A percentile compares a stretch with the other conserved stretches of the same genome.
Evolutionary conservation across 768 basidiomycete genomes (phyloP).

Genomic region (Hortiboletus campestris): DNA sequence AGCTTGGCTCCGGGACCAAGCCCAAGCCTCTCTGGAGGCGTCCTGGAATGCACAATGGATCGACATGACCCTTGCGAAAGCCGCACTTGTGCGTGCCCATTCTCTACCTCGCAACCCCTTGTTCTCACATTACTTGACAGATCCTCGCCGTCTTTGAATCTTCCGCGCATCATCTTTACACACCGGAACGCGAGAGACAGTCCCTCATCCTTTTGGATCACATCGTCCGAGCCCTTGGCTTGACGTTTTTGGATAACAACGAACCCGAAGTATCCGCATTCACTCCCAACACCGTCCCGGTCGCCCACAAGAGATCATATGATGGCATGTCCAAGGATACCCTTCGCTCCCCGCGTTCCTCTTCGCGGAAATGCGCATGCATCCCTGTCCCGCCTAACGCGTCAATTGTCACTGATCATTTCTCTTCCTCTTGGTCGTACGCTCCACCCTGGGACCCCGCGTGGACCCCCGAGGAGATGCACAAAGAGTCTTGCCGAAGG

Average conservation of each 20-base stretch:
- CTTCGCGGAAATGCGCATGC: slow-evolving; percentile 46
- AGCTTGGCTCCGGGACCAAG: slow-evolving; percentile 52
- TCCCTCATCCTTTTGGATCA: slow-evolving; percentile 62
- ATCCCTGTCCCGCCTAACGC: slow-evolving; percentile 37
- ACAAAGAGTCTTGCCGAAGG: slow-evolving; percentile 70
- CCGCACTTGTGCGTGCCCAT: slow-evolving; percentile 54
- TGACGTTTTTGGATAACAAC: slow-evolving; percentile 55
- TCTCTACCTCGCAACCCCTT: background rate
- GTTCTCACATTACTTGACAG: slow-evolving; percentile 36
- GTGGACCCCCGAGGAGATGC: slow-evolving; percentile 55
- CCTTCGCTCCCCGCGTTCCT: slow-evolving; percentile 27
- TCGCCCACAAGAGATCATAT: slow-evolving; percentile 37
- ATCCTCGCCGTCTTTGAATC: slow-evolving; percentile 77
- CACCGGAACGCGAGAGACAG: slow-evolving; percentile 48
- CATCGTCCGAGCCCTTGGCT: slow-evolving; percentile 53
- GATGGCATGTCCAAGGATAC: slow-evolving; percentile 27
- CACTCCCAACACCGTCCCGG: slow-evolving; percentile 49
- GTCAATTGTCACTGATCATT: slow-evolving; percentile 34
- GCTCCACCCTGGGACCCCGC: slow-evolving; percentile 59
- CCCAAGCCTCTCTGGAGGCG: slow-evolving; percentile 51
- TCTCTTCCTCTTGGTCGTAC: slow-evolving; percentile 45
- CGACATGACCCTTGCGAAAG: slow-evolving; percentile 67
- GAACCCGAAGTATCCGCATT: slow-evolving; percentile 56
- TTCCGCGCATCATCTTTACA: slow-evolving; percentile 67
- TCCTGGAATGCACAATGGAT: slow-evolving; percentile 52